A percentile compares a stretch with the other conserved stretches of the same genome.
phyloP scores from a whole-genome alignment of 2,329 filamentous ascomycete species.

The Neoarthrinium moseri region DNA sequence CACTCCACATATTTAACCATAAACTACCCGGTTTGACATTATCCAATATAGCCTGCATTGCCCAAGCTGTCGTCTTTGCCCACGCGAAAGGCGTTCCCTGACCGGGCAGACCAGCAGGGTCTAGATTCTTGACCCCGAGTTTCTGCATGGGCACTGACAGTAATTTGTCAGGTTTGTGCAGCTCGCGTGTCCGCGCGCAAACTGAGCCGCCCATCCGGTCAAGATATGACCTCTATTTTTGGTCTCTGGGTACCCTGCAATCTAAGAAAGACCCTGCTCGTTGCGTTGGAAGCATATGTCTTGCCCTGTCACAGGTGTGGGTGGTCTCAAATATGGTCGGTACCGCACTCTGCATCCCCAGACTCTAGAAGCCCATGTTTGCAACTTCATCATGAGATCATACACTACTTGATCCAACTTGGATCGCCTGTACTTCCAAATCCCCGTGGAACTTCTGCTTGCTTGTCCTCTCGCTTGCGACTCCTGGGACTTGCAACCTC shows the following conservation, averaged over 20 bases:
- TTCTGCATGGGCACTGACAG: conserved; percentile 1
- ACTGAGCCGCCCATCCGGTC: neutral
- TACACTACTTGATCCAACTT: too few species aligned
- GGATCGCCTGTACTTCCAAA: too few species aligned
- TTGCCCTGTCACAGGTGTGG: neutral
- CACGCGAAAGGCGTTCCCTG: neutral
- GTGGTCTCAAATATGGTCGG: too few species aligned
- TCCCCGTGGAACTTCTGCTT: too few species aligned
- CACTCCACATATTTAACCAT: conserved; percentile 9
- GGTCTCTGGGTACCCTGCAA: neutral
- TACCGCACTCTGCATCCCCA: neutral
- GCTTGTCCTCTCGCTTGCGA: too few species aligned
- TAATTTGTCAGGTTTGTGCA: conserved; percentile 1
- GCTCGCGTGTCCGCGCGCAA: neutral
- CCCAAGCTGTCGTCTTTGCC: neutral
- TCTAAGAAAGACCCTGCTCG: neutral
- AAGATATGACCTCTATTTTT: neutral
- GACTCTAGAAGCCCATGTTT: neutral
- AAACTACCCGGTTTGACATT: conserved; percentile 2
- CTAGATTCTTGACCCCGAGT: conserved; percentile 1
- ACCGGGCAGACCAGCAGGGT: neutral
- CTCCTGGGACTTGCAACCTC: too few species aligned
- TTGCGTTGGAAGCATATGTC: neutral
- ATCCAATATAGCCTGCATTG: conserved; percentile 7
- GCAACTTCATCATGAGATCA: neutral